Base-by-base conservation (phyloP, 768 basidiomycete genomes). In the Rhodotorula sphaerocarpa region DNA sequence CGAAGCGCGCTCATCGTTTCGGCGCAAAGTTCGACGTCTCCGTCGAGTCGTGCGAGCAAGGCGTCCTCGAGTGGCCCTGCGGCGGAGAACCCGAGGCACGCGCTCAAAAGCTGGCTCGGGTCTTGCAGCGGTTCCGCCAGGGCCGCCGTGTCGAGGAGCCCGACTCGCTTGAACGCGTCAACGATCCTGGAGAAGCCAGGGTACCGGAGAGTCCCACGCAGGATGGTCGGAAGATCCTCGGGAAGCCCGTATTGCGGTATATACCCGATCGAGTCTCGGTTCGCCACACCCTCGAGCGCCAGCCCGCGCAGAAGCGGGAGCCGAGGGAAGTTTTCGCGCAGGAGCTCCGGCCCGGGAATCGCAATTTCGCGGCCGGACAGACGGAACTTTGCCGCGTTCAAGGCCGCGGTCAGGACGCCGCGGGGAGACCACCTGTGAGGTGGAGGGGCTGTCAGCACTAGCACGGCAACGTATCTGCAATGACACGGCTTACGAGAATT, bases 121-220 rank as follows among this genome's bases (percentile, higher is more conserved):
- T n/a, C n/a, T n/a, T n/a, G n/a, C n/a, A 61, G 41, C 16, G 34
- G 21, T 34, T 57, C 43, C 15, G 57, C 46, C 21, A 66, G 56
- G 55, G 56, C 64, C 45, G 84, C 6, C 80, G 66, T 55, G 41
- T 84, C 80, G 27, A 93, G 78, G 18, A 93, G 75, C 0, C 90
- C 90, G 30, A 90, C 76, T 11, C 74, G 65, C 45, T 81, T 80
- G 79, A 92, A 88, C 0, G 82, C 80, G 43, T 85, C 79, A 80
- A 95, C 83, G 25, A 90, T 75, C 5, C 78, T 75, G 3, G 85
- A 79, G 72, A 90, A 95, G 0, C 90, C 90, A 4, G 86, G 85
- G 74, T 95, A 92, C 84, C 91, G 81, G 48, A 95, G 74, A 0
- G 92, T 95, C 7, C 92, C 92, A 39, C 92, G 80, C 70, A 95